Evolutionary conservation across 441 rosid genomes (phyloP).

Genomic region (Arabidopsis lyrata): DNA sequence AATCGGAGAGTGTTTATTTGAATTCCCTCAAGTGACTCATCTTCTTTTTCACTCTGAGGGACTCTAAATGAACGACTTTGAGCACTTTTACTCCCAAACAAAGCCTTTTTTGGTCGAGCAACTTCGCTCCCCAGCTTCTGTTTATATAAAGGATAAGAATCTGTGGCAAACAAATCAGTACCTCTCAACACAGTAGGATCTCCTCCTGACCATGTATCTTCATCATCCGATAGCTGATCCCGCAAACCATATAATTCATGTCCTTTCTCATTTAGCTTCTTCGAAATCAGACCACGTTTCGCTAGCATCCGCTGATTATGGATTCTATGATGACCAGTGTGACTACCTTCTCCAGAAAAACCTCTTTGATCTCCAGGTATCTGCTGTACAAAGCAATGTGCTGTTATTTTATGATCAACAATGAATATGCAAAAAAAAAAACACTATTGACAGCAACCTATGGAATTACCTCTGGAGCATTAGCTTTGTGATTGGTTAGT

Average conservation of each 20-base stretch:
- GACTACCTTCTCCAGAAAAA: conserved; percentile 46
- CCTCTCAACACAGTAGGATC: conserved; percentile 50
- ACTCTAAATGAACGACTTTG: conserved; percentile 51
- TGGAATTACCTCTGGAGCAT: conserved; percentile 59
- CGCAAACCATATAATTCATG: conserved; percentile 53
- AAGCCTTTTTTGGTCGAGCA: conserved; percentile 48
- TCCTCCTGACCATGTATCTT: conserved; percentile 42
- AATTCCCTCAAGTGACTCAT: conserved; percentile 41
- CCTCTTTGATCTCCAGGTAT: conserved; percentile 49
- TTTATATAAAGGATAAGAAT: conserved; percentile 46
- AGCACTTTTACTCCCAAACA: conserved; percentile 53
- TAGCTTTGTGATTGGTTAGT: conserved; percentile 48
- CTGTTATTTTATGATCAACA: conserved; percentile 22
- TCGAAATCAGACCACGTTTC: conserved; percentile 56
- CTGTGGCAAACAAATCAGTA: conserved; percentile 47
- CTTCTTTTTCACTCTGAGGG: conserved; percentile 43
- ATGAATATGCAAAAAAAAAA: background rate
- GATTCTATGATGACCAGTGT: conserved; percentile 32
- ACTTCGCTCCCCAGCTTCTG: conserved; percentile 45
- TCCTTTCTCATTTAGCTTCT: conserved; percentile 54
- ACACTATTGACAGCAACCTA: background rate
- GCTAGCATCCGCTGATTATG: conserved; percentile 60
- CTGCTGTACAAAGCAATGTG: conserved; percentile 49
- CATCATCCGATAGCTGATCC: conserved; percentile 49
- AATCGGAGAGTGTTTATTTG: conserved; percentile 25